These are phyloP conservation scores for Ophiosphaerella narmari DNA, from an alignment of 2,329 filamentous ascomycete species.

Conservation along the genomic window DNA sequence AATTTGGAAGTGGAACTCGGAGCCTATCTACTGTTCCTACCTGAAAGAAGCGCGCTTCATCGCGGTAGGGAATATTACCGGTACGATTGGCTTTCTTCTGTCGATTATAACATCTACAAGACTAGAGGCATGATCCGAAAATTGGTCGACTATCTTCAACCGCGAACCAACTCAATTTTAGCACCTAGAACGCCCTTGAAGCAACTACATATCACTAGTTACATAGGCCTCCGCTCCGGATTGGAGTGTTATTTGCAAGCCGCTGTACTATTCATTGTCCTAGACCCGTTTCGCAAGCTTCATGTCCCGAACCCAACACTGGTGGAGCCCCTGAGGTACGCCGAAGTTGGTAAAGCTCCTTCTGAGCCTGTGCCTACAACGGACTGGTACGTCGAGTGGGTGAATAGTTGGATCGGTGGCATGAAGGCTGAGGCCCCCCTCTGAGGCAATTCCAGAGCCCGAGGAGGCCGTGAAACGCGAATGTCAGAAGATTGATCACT, in stretches of 20 bases:
- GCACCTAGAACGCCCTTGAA: background rate
- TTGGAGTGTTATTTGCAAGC: no score
- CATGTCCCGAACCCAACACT: background rate
- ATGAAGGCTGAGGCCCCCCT: no score
- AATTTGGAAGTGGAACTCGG: slow-evolving; percentile 1
- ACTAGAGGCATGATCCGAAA: slow-evolving; percentile 8
- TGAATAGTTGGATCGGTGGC: no score
- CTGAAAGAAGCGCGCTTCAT: no score
- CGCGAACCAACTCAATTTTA: background rate
- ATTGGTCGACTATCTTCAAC: background rate
- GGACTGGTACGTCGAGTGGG: no score
- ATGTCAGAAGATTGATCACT: slow-evolving; percentile 2
- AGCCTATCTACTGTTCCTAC: background rate
- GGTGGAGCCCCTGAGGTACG: no score
- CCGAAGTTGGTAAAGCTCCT: no score
- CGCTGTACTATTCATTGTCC: background rate
- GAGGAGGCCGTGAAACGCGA: background rate
- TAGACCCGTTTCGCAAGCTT: background rate
- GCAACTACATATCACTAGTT: background rate
- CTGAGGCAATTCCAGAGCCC: no score
- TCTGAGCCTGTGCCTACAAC: no score
- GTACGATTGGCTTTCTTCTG: background rate
- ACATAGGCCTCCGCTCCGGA: no score
- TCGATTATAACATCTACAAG: slow-evolving; percentile 10
- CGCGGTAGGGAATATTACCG: no score